Evolutionary conservation across 2,329 filamentous ascomycete species (phyloP), one percentile per base, ranked within the genome.

Genomic region (Penicillium capsulatum): DNA sequence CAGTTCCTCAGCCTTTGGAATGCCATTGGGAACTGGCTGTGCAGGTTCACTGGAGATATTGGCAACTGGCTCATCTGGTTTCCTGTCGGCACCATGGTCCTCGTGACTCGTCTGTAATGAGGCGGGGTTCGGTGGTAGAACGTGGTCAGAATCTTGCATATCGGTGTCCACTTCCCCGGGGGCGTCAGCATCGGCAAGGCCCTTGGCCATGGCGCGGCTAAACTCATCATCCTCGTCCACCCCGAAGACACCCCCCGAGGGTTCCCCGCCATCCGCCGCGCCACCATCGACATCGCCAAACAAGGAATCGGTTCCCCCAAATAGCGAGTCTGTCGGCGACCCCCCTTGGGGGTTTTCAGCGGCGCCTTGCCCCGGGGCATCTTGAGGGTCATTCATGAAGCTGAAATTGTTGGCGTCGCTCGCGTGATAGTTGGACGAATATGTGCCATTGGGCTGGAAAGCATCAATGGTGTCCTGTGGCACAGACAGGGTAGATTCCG

Each of bases 151-250:
- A 42, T 14, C 28, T 26, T 50, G 50, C 7, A 48, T 19, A 17
- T 51, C 47, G 14, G 48, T 33, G 44, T 61, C 62, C 20, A 58
- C 42, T 32, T 66, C 64, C 10, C 55, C 58, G 15, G 58, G 56
- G 10, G 60, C 57, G 39, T 63, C 54, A 3, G 77, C 71, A 42
- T 78, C 75, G 1, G 70, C 72, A 4, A 74, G 71, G 9, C 76
- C 77, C 47, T 77, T 77, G 26, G 80, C 81, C 65, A 95, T 83
- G 1, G 83, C 83, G 40, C 81, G 72, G 3, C 82, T 83, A 52
- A 94, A 89, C 49, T 90, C 86, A 52, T 89, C 83, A 42, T 94
- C 88, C 28, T 94, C 88, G 30, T 94, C 88, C 9, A 84, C 82
- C 0, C 78, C 85, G 60, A 88, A 94, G 3, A 64, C 68, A 31